Base-by-base conservation (phyloP, 2,329 filamentous ascomycete species). In the Ceratocystis ficicola region DNA sequence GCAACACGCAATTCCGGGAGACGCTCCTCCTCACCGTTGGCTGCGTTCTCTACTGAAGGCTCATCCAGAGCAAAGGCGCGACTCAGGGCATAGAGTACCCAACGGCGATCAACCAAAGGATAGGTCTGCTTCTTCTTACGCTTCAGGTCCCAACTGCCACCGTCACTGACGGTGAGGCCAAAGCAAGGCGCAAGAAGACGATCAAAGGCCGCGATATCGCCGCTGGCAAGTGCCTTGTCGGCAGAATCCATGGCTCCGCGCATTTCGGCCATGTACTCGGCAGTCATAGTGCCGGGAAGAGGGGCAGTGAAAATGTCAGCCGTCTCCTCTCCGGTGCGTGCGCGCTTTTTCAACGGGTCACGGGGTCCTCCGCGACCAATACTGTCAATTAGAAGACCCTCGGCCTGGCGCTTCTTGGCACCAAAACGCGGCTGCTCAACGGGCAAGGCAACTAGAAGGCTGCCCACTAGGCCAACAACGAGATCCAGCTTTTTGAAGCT, bases 331-430 rank as follows among this genome's bases (percentile, higher is more conserved):
- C 44, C 60, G 44, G 55, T 32, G 28, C 61, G 44, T 44, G 44
- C 8, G 36, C 46, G 30, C 44, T 66, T 65, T 20, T 25, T 20
- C 25, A 66, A 69, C 48, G 76, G 70, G 69, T 77, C 76, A 3
- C 76, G 71, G 10, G 75, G 74, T 1, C 78, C 76, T 2, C 86
- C 87, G 68, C 86, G 86, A 1, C 87, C 86, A 65, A 92, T 83
- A 0, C 88, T 87, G 72, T 92, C 87, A 44, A 89, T 86, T 30
- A 92, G 76, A 6, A 89, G 77, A 7, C 86, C 86, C 63, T 83
- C 80, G 5, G 68, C 68, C 48, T 81, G 81, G 46, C 81, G 78
- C 73, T 83, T 81, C 69, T 78, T 81, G n/a, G 81, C 78, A 59
- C 75, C 76, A 28, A 63, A 30, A 70, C 80, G 80, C 1, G 83